phyloP scores from a whole-genome alignment of 768 basidiomycete genomes.

The Mycena sanguinolenta region DNA sequence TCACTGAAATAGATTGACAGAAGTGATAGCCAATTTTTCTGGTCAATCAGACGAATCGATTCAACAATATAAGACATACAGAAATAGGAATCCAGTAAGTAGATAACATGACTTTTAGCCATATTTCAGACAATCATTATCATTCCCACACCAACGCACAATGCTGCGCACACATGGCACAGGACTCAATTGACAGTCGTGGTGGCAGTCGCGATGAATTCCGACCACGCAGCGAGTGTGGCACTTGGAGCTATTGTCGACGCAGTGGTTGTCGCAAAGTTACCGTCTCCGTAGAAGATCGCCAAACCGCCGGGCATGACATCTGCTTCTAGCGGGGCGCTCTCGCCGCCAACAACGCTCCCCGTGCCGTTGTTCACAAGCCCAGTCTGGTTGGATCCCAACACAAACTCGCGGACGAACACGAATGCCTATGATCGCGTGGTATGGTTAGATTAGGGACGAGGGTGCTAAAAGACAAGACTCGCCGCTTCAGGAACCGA shows the following conservation, averaged over 20 bases:
- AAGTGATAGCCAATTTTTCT: too few species aligned
- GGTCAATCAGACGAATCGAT: too few species aligned
- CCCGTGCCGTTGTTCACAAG: slow-evolving; percentile 48
- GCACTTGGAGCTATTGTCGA: slow-evolving; percentile 53
- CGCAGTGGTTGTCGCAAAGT: slow-evolving; percentile 45
- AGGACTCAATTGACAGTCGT: not conserved
- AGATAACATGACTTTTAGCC: too few species aligned
- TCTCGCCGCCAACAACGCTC: slow-evolving; percentile 61
- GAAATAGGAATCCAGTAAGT: too few species aligned
- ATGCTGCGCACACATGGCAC: not conserved
- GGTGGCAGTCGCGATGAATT: slow-evolving; percentile 45
- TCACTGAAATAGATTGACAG: too few species aligned
- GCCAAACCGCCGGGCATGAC: slow-evolving; percentile 55
- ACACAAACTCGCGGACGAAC: slow-evolving; percentile 63
- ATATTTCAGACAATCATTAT: not conserved
- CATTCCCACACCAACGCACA: not conserved
- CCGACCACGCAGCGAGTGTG: slow-evolving; percentile 51
- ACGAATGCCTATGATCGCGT: slow-evolving; percentile 51
- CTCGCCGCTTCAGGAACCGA: slow-evolving; percentile 29
- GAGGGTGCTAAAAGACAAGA: not conserved
- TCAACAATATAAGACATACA: too few species aligned
- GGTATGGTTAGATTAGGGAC: not conserved
- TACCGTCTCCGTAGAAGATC: slow-evolving; percentile 57
- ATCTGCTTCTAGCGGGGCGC: slow-evolving; percentile 50
- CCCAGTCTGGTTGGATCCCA: slow-evolving; percentile 63